These are phyloP conservation scores for Stachybotrys chartarum DNA, from an alignment of 2,329 filamentous ascomycete species.

Conservation along the genomic window DNA sequence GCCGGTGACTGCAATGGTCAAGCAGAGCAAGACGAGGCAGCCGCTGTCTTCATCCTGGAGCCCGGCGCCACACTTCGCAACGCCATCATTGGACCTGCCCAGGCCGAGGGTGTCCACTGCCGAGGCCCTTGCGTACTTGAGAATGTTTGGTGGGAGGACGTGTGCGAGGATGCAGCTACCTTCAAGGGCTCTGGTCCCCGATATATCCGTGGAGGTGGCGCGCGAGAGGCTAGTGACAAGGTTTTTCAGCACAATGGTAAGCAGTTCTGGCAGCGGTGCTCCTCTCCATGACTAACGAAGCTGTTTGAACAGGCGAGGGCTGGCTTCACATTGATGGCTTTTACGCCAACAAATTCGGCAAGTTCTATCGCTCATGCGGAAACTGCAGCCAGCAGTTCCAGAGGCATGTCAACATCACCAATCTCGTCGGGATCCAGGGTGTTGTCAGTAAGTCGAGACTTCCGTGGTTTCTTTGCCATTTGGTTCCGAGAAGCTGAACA, in stretches of 20 bases:
- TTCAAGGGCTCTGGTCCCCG: neutral
- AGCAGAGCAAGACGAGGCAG: neutral
- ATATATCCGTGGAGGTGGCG: neutral
- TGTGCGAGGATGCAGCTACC: neutral
- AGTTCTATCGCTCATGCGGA: neutral
- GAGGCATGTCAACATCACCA: neutral
- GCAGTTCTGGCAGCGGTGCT: neutral
- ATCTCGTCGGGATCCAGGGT: neutral
- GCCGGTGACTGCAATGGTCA: neutral
- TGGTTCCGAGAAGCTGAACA: neutral
- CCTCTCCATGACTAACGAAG: neutral
- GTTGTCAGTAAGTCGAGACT: neutral
- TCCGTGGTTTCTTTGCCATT: neutral
- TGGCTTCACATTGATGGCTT: constrained; percentile 1
- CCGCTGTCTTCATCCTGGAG: neutral
- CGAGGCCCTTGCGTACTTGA: neutral
- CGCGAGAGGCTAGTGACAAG: neutral
- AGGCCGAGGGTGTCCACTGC: constrained; percentile 1
- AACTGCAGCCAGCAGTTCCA: constrained; percentile 1
- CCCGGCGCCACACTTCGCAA: neutral
- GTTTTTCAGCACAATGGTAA: neutral
- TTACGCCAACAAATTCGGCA: constrained; percentile 1
- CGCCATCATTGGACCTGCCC: neutral
- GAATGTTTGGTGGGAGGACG: constrained; percentile 1
- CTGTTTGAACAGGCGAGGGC: neutral